Conservation (phyloP, 176 grass and related monocot species). For the Panicum miliaceum region DNA sequence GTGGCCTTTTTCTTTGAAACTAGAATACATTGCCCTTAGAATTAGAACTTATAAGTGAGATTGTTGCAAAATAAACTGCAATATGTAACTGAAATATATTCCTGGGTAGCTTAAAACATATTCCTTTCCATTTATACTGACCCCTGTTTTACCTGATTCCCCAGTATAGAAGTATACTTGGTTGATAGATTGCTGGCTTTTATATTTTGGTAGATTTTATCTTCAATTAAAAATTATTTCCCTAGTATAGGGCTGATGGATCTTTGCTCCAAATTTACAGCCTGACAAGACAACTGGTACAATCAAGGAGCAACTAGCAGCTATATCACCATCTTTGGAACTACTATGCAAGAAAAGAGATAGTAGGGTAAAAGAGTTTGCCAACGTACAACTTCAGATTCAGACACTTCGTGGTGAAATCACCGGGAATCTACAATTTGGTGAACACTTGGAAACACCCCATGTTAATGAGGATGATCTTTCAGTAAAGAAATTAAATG, state of each 20-base stretch:
- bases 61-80: not conserved
- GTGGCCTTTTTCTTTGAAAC: not conserved
- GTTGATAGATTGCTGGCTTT: not conserved
- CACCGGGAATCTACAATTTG: constrained; percentile 54
- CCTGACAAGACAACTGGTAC: constrained; percentile 87
- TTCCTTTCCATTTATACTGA: not conserved
- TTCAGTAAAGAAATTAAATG: constrained; percentile 77
- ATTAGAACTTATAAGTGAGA: not conserved
- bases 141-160: not conserved
- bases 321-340: constrained; percentile 73
- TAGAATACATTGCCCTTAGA: not conserved
- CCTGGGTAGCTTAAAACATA: not conserved
- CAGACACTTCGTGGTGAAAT: constrained; percentile 77
- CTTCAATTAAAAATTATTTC: not conserved
- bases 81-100: not conserved
- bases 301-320: constrained; percentile 85
- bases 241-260: constrained; percentile 11
- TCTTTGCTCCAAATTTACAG: constrained; percentile 48
- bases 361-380: constrained; percentile 81
- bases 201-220: constrained; percentile 16
- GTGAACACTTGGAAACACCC: constrained; percentile 44
- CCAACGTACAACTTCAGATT: constrained; percentile 71
- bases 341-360: constrained; percentile 71
- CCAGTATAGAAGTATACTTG: not conserved
- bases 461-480: constrained; percentile 81